Percentiles rank a stretch among this genome's conserved stretches.
Evolutionary conservation across 2,329 filamentous ascomycete genomes (phyloP).

Genomic region (Apiospora pterosperma): DNA sequence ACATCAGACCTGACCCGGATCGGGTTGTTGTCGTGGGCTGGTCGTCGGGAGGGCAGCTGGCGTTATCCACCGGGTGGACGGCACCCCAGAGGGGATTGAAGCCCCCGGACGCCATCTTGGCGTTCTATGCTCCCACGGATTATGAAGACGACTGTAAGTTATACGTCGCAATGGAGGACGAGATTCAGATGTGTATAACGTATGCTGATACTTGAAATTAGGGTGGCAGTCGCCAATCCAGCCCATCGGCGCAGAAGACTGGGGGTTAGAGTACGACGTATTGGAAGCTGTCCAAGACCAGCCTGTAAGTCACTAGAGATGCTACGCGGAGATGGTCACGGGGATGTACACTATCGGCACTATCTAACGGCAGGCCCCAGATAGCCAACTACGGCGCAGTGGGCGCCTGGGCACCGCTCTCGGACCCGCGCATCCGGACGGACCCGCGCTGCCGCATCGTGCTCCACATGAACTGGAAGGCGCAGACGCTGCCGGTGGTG

Average conservation of each 20-base stretch:
- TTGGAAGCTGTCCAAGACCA: conserved; percentile 22
- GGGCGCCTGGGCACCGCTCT: conserved; percentile 10
- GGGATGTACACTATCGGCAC: too few relatives aligned
- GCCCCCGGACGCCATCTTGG: conserved; percentile 39
- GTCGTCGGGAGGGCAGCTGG: conserved; percentile 45
- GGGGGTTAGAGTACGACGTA: conserved; percentile 21
- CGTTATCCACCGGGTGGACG: conserved; percentile 40
- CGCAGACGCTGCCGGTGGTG: conserved; percentile 21
- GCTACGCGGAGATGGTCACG: too few relatives aligned
- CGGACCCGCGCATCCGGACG: conserved; percentile 9
- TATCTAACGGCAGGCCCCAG: conserved; percentile 6
- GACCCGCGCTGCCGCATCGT: conserved; percentile 24
- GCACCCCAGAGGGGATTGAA: conserved; percentile 20
- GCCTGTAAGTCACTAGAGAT: conserved; percentile 9
- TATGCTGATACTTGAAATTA: not conserved
- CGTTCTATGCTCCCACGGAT: conserved; percentile 38
- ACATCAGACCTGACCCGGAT: conserved; percentile 18
- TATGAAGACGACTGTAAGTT: conserved; percentile 15
- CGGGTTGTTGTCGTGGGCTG: conserved; percentile 41
- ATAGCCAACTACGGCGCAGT: conserved; percentile 16
- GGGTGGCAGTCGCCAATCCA: conserved; percentile 13
- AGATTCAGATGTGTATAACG: fast-evolving
- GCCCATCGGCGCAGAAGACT: conserved; percentile 13
- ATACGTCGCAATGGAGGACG: fast-evolving
- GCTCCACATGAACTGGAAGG: conserved; percentile 28